Evolutionary conservation across 768 basidiomycete genomes (phyloP), one percentile per base, ranked within the genome.

Genomic region (Mycena filopes): DNA sequence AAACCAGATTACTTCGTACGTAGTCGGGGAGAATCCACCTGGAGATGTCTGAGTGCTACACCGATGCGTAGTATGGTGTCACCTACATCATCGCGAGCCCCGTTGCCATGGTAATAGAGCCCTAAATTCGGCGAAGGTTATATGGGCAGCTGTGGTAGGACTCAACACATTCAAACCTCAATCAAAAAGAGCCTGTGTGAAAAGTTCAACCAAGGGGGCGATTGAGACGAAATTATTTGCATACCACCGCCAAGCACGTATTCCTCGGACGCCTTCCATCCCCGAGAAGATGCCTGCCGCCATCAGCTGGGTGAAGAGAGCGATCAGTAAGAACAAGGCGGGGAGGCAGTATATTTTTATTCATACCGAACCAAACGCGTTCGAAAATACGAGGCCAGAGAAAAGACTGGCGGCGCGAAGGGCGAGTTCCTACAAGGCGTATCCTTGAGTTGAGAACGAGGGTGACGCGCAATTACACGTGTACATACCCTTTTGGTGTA

Each of bases 191-290:
- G 68, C 90, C 89, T 87, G 63, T 87, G 63, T 4, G 45, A 45
- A 15, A 38, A 51, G 31, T 31, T 36, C 8, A 64, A 29, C 60
- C 8, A 63, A 29, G 59, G 51, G 12, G 49, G 43, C 20, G 29
- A 25, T 43, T 10, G 57, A n/a, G 47, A 26, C 23, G 18, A 36
- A 43, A 28, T 55, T 25, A 53, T 23, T 7, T 20, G 20, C 80
- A 61, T 67, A 87, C 88, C 87, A 92, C 79, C 88, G 71, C 91
- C 91, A 93, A 20, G 88, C 90, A 28, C 87, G 74, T 42, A 90
- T 87, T 3, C 90, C 90, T 6, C 84, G 77, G 56, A 81, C 81
- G 2, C 90, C 90, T 66, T 93, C 84, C 90, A 92, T 89, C 49
- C 81, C 84, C 1, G 81, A 78, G 20, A 94, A 81, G 57, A 92